Conservation (phyloP, 2,329 filamentous ascomycete genomes). For the Aspergillus brasiliensis region DNA sequence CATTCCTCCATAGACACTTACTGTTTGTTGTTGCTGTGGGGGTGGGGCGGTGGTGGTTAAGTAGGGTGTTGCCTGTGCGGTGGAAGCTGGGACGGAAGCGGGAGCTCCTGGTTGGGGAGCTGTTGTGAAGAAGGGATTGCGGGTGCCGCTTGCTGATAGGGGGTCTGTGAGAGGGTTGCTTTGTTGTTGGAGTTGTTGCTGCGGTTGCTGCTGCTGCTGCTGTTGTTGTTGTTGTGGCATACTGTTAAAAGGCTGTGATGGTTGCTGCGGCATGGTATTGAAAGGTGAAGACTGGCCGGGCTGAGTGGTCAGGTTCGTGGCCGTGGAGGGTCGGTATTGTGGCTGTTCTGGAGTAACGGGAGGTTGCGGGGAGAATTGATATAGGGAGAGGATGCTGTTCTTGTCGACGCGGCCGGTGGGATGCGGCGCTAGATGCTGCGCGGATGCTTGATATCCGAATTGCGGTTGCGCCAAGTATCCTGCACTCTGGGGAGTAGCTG, state of each 20-base stretch:
- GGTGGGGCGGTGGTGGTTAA: neutral
- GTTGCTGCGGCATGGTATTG: slow-evolving; percentile 17
- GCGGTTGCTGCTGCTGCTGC: slow-evolving; percentile 14
- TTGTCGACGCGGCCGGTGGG: slow-evolving; percentile 49
- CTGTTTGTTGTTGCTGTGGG: neutral
- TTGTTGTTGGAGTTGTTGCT: slow-evolving; percentile 15
- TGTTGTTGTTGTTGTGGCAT: slow-evolving; percentile 7
- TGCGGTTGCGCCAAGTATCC: slow-evolving; percentile 31
- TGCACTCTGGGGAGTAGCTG: slow-evolving; percentile 27
- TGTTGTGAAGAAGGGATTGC: slow-evolving; percentile 30
- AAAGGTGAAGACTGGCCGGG: slow-evolving; percentile 11
- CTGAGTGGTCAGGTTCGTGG: slow-evolving; percentile 26
- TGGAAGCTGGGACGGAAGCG: slow-evolving; percentile 4
- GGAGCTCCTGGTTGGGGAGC: slow-evolving; percentile 2
- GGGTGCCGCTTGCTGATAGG: slow-evolving; percentile 20
- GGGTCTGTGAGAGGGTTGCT: slow-evolving; percentile 20
- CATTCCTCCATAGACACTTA: slow-evolving; percentile 11
- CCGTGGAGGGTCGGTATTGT: slow-evolving; percentile 24
- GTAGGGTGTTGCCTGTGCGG: slow-evolving; percentile 4
- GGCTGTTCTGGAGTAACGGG: slow-evolving; percentile 40
- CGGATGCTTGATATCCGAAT: slow-evolving; percentile 20
- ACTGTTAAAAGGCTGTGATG: too few relatives aligned
- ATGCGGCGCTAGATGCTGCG: slow-evolving; percentile 41
- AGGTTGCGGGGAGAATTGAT: slow-evolving; percentile 45
- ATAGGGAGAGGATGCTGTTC: slow-evolving; percentile 49